Evolutionary conservation across 257 asterid genomes (phyloP).

Genomic region (Euphrasia confusa): DNA sequence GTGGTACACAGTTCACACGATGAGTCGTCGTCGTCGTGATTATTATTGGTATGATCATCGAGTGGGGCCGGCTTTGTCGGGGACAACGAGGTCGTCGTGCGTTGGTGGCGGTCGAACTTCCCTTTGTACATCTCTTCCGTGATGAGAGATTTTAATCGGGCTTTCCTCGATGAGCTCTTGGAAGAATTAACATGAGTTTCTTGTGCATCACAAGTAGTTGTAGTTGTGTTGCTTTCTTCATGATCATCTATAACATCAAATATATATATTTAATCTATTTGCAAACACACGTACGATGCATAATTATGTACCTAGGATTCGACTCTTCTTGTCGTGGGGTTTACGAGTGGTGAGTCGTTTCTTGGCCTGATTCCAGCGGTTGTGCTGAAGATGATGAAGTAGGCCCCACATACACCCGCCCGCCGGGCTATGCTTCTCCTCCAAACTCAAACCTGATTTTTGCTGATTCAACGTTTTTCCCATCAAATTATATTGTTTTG

Average conservation of each 20-base stretch:
- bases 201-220: too few species aligned
- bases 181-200: too few species aligned
- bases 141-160: constrained; percentile 58
- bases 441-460: constrained; percentile 29
- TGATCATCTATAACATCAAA: too few species aligned
- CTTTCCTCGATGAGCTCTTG: constrained; percentile 61
- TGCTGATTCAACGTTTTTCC: constrained; percentile 38
- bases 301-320: too few species aligned
- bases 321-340: constrained; percentile 6
- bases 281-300: too few species aligned
- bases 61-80: constrained; percentile 29
- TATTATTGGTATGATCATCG: too few species aligned
- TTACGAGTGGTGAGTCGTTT: constrained; percentile 44
- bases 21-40: too few species aligned
- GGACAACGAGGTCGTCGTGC: too few species aligned
- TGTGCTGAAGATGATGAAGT: constrained; percentile 54
- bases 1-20: constrained; percentile 32
- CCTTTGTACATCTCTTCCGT: constrained; percentile 44
- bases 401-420: constrained; percentile 56
- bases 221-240: too few species aligned
- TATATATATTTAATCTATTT: too few species aligned
- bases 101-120: constrained; percentile 47
- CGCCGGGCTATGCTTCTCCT: constrained; percentile 32
- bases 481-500: constrained; percentile 21
- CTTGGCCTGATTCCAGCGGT: constrained; percentile 43